Evolutionary conservation across 768 basidiomycete species (phyloP), one percentile per base, ranked within the genome.

Genomic region (Gloeopeniophorella convolvens): DNA sequence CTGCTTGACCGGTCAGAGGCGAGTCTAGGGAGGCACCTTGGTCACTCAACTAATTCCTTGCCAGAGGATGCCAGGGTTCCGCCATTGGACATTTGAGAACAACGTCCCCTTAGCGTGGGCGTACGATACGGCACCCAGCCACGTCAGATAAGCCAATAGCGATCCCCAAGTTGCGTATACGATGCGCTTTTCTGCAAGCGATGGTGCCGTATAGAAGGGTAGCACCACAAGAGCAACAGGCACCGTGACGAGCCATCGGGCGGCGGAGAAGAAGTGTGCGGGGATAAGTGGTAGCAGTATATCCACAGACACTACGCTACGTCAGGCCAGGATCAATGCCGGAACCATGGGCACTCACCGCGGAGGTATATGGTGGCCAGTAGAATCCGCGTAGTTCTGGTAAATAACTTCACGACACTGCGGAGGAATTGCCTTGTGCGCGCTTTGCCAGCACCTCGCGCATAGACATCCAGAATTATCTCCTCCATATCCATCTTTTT

Each of bases 401-500:
- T 77, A 34, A 71, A 63, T 30, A 68, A 55, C 51, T 76, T 71
- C n/a, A 78, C 68, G 3, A 71, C 36, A 28, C 59, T 63, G 40
- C 81, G 70, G 16, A 84, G 65, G 30, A 70, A 50, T 33, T 62
- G 55, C 42, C 82, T 65, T 49, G 63, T 69, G 23, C 66, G 63
- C 60, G 78, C 77, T 60, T 73, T 77, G n/a, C 74, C 75, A 58
- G 75, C 34, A 37, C 68, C 75, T 47, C 74, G 72, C 15, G 80
- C 77, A 61, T 86, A 78, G 1, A 78, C 70, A 55, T 83, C 76
- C 15, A 82, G 59, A 43, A 87, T 61, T 34, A 88, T 70, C 53
- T 86, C 85, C 62, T 85, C 80, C 31, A 82, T 63, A 53, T 84
- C 79, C 27, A 74, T 71, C 63, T 78, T 76, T 58, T 78, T 77